phyloP scores from a whole-genome alignment of 495 filamentous ascomycete species.

The Collariella sp. region DNA sequence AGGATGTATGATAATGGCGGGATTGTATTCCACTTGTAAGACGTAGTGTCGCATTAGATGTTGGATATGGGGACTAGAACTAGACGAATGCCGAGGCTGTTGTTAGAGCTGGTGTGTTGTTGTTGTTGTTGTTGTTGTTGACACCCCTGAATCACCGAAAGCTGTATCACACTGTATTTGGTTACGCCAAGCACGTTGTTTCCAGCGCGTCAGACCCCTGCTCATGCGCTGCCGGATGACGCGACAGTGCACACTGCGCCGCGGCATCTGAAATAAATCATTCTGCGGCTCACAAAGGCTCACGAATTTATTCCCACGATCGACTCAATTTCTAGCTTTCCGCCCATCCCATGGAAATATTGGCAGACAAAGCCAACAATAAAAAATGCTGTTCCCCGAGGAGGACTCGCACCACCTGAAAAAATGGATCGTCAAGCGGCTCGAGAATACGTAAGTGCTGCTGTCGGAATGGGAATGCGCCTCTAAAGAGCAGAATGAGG shows the following conservation, averaged over 20 bases:
- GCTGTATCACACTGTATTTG: too few species aligned
- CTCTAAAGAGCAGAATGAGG: neutral
- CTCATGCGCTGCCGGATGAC: neutral
- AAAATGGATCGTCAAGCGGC: conserved; percentile 79
- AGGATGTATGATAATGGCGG: neutral
- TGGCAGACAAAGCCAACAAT: neutral
- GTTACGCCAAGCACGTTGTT: neutral
- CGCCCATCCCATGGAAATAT: neutral
- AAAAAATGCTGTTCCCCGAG: conserved; percentile 68
- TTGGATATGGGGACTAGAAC: neutral
- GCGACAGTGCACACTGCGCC: neutral
- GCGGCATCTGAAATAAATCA: too few species aligned
- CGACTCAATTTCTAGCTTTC: neutral
- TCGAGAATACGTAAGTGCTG: conserved; percentile 75
- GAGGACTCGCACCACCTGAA: conserved; percentile 67
- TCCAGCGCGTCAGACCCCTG: neutral
- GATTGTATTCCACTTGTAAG: neutral
- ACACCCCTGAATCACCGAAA: too few species aligned
- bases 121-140: too few species aligned
- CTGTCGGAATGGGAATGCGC: neutral
- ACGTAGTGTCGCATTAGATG: neutral
- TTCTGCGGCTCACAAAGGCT: neutral
- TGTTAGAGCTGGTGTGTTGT: too few species aligned
- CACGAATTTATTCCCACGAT: neutral
- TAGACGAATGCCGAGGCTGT: too few species aligned